Evolutionary conservation across 208 protist genomes (phyloP), one percentile per base, ranked within the genome.

Genomic region (Trypanosoma rangeli): DNA sequence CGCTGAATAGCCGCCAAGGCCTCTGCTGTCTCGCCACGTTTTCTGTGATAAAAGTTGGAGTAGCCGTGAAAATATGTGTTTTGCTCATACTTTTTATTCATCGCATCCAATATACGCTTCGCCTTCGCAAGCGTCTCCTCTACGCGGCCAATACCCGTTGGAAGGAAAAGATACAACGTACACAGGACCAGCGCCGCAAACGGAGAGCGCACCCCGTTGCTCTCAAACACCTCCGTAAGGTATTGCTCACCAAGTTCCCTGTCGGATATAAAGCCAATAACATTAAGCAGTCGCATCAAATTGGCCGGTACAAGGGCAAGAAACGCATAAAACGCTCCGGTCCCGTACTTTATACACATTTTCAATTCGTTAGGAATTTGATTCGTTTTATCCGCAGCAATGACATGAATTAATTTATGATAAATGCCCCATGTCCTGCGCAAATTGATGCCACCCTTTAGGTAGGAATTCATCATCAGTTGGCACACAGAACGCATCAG

Each of bases 11-110:
- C 81, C 26, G 70, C 29, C 72, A 94, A 73, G 9, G 89, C 92
- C n/a, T 92, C 70, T 20, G 42, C 67, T 5, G 86, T 89, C 62
- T 97, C 87, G 31, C 92, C 92, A 33, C 79, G 82, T 68, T 97
- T 97, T 54, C 92, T 81, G 81, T 92, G 79, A 75, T 94, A 97
- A 76, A 97, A 97, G 74, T 97, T 97, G 18, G 84, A 82, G 79
- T 97, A 97, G 18, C 92, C 92, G 76, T 94, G 69, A 76, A 97
- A 97, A 76, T 97, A 94, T 22, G 87, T 95, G 79, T 97, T 97
- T 61, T 86, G 76, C 12, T 90, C 84, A 75, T 92, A 95, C 46
- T 83, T 80, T 72, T 76, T 60, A 58, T 96, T 94, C 85, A 90
- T 93, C 44, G 70, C 81, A 49, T 94, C 86, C 26, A 97, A 78